These are phyloP conservation scores for Heterobasidion occidentale DNA, from an alignment of 1,284 basidiomycete genomes.

Conservation along the genomic window DNA sequence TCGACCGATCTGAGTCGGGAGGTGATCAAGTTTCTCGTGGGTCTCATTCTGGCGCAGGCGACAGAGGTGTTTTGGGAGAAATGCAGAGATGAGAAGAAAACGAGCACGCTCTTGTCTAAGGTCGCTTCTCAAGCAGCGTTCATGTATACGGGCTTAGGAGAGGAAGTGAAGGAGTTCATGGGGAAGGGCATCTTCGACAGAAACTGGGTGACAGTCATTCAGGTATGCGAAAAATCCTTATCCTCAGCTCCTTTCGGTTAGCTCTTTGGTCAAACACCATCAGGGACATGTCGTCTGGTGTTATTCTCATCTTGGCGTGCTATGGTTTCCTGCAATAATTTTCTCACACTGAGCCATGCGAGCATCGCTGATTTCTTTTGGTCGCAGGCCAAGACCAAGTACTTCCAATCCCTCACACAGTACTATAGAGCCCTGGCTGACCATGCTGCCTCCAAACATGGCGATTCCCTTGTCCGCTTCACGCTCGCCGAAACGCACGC, in stretches of 20 bases:
- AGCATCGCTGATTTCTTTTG: not conserved
- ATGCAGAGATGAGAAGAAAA: slow-evolving; percentile 87
- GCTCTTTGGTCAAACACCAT: not conserved
- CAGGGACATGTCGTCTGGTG: not conserved
- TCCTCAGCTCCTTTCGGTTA: not conserved
- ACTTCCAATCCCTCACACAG: slow-evolving; percentile 82
- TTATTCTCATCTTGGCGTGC: too few relatives aligned
- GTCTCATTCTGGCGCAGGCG: slow-evolving; percentile 85
- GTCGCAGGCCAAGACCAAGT: slow-evolving; percentile 79
- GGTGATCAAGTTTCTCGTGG: slow-evolving; percentile 88
- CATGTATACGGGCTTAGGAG: slow-evolving; percentile 74
- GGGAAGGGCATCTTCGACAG: slow-evolving; percentile 93
- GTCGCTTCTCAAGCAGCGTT: slow-evolving; percentile 79
- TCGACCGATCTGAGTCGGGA: slow-evolving; percentile 95
- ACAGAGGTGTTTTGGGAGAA: slow-evolving; percentile 97
- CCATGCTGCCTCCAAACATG: slow-evolving; percentile 71
- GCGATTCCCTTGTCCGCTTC: slow-evolving; percentile 80
- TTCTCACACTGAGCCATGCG: slow-evolving; percentile 50
- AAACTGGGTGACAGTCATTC: slow-evolving; percentile 86
- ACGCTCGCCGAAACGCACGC: slow-evolving; percentile 74
- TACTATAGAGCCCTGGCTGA: slow-evolving; percentile 85
- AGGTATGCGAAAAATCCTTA: slow-evolving; percentile 38
- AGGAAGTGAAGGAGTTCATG: slow-evolving; percentile 94
- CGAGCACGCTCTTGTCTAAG: slow-evolving; percentile 73
- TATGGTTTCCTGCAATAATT: too few relatives aligned